Conservation (phyloP, 768 basidiomycete genomes). For the Lentinula aciculospora region DNA sequence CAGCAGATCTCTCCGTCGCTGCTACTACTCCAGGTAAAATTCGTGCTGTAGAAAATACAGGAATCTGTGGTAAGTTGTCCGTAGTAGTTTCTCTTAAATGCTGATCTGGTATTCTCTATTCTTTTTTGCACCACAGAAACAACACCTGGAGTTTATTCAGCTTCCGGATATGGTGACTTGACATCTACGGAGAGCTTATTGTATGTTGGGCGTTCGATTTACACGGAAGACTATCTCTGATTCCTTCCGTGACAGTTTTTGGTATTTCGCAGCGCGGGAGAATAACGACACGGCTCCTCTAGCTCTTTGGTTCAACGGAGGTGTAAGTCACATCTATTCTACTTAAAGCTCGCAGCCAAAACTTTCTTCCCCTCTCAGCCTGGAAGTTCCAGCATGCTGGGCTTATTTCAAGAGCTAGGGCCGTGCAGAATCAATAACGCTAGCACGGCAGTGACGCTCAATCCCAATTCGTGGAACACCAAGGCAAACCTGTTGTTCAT, state of each 20-base stretch:
- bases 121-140: constrained; percentile 34
- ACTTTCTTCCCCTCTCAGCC: constrained; percentile 16
- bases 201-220: constrained; percentile 21
- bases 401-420: constrained; percentile 52
- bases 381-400: constrained; percentile 31
- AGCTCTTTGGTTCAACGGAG: constrained; percentile 63
- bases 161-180: constrained; percentile 61
- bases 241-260: constrained; percentile 39
- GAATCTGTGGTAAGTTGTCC: constrained; percentile 44
- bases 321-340: constrained; percentile 25
- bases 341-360: background rate
- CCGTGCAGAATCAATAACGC: constrained; percentile 44
- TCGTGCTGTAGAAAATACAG: constrained; percentile 54
- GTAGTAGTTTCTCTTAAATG: background rate
- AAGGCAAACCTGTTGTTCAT: constrained; percentile 32
- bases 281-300: constrained; percentile 59
- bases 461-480: constrained; percentile 36
- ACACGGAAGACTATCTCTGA: background rate
- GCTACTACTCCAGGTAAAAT: constrained; percentile 23
- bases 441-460: constrained; percentile 24
- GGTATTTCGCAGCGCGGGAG: constrained; percentile 64
- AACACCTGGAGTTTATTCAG: constrained; percentile 54
- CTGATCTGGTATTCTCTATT: background rate
- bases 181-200: constrained; percentile 53
- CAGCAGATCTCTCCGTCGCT: constrained; percentile 3